Conservation (phyloP, 2,329 filamentous ascomycete genomes). For the Sphaerostilbella broomeana region DNA sequence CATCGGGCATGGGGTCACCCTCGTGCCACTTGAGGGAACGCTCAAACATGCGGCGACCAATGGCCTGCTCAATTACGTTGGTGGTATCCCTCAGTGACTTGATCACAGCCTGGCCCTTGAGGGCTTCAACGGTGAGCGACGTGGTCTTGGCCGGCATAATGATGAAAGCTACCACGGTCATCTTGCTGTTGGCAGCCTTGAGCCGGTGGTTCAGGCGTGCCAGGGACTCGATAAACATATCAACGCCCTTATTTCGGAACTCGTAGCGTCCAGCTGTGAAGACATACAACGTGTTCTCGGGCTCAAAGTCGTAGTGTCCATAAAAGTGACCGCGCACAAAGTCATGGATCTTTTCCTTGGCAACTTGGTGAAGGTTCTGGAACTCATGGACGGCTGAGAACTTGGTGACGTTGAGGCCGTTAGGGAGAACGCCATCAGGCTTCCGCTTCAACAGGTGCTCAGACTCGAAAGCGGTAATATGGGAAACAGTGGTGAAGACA, state of each 20-base stretch:
- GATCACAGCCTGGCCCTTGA: conserved; percentile 95
- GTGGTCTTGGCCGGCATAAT: conserved; percentile 98
- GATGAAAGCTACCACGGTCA: conserved; percentile 93
- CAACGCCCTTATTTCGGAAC: conserved; percentile 96
- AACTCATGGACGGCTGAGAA: conserved; percentile 98
- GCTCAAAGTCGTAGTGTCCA: conserved; percentile 93
- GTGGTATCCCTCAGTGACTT: conserved; percentile 93
- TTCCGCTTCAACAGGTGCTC: conserved; percentile 97
- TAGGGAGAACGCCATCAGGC: conserved; percentile 91
- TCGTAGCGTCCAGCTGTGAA: conserved; percentile 97
- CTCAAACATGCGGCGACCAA: conserved; percentile 91
- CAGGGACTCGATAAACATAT: conserved; percentile 98
- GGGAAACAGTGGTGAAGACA: conserved; percentile 97
- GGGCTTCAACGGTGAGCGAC: conserved; percentile 87
- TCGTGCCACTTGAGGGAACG: conserved; percentile 93
- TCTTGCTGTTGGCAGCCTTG: conserved; percentile 78
- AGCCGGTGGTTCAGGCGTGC: conserved; percentile 91
- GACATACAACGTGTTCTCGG: conserved; percentile 94
- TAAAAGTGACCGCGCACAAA: conserved; percentile 98
- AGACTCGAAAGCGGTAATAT: conserved; percentile 97
- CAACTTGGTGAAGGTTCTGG: conserved; percentile 93
- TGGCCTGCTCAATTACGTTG: conserved; percentile 84
- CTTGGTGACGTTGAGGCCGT: conserved; percentile 93
- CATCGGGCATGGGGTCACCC: conserved; percentile 85
- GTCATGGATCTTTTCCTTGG: conserved; percentile 97